phyloP scores from a whole-genome alignment of 331 rosid genomes.

The Rosa hybrid region DNA sequence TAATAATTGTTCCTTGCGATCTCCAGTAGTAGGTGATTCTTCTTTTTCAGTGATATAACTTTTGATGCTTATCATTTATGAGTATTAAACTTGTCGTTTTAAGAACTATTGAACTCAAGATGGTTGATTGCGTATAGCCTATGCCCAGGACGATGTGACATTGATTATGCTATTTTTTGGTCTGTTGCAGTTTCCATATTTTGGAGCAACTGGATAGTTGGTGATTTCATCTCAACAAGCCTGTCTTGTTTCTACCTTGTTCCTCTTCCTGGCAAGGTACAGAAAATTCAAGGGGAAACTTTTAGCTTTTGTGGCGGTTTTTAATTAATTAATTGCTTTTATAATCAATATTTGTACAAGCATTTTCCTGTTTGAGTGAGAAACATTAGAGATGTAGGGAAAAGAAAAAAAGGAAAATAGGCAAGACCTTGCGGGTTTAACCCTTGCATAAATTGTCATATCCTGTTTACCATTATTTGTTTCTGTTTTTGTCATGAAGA shows the following conservation, averaged over 20 bases:
- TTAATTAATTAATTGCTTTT: not conserved
- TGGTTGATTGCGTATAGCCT: not conserved
- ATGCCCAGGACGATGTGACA: not conserved
- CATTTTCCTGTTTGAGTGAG: not conserved
- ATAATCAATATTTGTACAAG: not conserved
- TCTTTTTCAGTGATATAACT: not conserved
- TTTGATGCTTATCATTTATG: conserved; percentile 1
- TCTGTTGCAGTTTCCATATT: not conserved
- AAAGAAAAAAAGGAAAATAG: not conserved
- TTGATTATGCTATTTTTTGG: not conserved
- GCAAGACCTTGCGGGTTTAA: not conserved
- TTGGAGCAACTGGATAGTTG: conserved; percentile 9
- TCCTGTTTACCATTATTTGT: not conserved
- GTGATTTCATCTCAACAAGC: conserved; percentile 4
- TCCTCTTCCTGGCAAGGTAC: conserved; percentile 3
- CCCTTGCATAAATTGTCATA: not conserved
- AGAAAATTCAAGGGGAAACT: conserved; percentile 9
- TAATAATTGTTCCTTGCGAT: not conserved
- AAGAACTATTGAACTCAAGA: not conserved
- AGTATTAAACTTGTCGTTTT: not conserved
- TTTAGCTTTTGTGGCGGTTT: not conserved
- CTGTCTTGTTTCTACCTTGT: not conserved
- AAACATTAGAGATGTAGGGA: not conserved
- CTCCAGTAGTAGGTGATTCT: not conserved
- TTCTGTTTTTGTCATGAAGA: not conserved